These are phyloP conservation scores for Solanum sitiens DNA, from an alignment of 257 asterid genomes.

Conservation along the genomic window DNA sequence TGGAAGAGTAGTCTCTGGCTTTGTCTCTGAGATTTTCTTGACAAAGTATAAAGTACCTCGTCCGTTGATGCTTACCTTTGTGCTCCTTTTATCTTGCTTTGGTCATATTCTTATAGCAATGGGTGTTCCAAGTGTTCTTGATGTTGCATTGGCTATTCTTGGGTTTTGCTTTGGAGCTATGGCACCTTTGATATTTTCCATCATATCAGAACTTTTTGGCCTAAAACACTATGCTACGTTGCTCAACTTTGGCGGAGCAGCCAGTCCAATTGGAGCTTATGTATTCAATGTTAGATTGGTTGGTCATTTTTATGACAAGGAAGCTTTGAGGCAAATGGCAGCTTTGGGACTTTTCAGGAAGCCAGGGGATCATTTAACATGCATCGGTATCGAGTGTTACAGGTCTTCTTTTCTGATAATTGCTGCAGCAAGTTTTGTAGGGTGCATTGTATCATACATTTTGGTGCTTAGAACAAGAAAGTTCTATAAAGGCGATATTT, in stretches of 20 bases:
- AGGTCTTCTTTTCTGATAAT: constrained; percentile 49
- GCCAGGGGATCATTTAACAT: constrained; percentile 40
- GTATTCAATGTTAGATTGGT: constrained; percentile 2
- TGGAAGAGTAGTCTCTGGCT: constrained; percentile 62
- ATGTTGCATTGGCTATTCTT: constrained; percentile 58
- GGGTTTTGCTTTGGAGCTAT: constrained; percentile 84
- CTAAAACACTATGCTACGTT: constrained; percentile 63
- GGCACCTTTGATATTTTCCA: constrained; percentile 67
- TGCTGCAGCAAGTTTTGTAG: constrained; percentile 47
- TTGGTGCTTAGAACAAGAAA: constrained; percentile 52
- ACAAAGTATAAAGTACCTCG: constrained; percentile 53
- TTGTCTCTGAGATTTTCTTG: constrained; percentile 40
- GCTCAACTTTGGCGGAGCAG: constrained; percentile 49
- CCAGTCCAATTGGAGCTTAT: constrained; percentile 10
- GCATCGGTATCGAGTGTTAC: constrained; percentile 46
- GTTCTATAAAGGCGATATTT: constrained; percentile 66
- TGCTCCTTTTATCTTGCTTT: constrained; percentile 29
- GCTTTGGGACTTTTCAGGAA: neutral
- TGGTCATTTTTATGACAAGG: constrained; percentile 7
- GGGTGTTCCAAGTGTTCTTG: constrained; percentile 41
- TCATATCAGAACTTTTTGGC: constrained; percentile 69
- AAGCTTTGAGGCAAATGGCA: constrained; percentile 1
- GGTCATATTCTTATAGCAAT: constrained; percentile 62
- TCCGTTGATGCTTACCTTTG: constrained; percentile 41
- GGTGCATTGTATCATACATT: constrained; percentile 45